These are phyloP conservation scores for Ophiocordyceps camponoti-rufipedis DNA, from an alignment of 2,329 filamentous ascomycete genomes.

Conservation along the genomic window DNA sequence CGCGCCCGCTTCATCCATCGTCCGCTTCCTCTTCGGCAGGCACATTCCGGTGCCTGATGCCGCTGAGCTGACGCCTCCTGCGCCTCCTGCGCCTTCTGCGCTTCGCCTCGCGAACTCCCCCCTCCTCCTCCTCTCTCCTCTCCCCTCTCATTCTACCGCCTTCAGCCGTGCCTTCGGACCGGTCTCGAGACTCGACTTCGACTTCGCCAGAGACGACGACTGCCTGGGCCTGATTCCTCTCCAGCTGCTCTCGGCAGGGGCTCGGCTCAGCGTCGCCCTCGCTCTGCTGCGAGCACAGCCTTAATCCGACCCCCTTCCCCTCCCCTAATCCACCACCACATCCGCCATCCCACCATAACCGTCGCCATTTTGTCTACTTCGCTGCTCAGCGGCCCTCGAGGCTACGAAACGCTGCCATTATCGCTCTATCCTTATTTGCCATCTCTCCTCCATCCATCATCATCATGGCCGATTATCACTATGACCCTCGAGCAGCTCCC, in stretches of 20 bases:
- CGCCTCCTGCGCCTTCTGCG: background rate
- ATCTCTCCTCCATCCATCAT: background rate
- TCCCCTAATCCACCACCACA: background rate
- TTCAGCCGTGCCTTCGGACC: background rate
- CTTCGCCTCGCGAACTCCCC: background rate
- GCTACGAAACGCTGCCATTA: background rate
- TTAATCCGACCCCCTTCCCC: background rate
- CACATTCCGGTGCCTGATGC: background rate
- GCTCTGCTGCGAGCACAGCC: background rate
- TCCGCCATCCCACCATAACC: background rate
- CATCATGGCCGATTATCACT: slow-evolving; percentile 40
- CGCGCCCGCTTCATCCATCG: background rate
- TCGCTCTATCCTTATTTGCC: background rate
- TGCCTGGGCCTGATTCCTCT: background rate
- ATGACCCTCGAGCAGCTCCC: slow-evolving; percentile 29
- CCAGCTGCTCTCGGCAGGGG: background rate
- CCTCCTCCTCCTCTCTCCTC: background rate
- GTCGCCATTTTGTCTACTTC: slow-evolving; percentile 1
- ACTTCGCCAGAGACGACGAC: background rate
- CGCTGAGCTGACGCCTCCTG: background rate
- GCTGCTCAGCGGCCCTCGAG: slow-evolving; percentile 2
- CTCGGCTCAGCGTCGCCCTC: background rate
- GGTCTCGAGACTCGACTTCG: background rate
- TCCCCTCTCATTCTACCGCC: background rate
- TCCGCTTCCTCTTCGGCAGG: background rate